Evolutionary conservation across 371 early-diverging fungal genomes (phyloP).

Genomic region (Mucor velutinosus): DNA sequence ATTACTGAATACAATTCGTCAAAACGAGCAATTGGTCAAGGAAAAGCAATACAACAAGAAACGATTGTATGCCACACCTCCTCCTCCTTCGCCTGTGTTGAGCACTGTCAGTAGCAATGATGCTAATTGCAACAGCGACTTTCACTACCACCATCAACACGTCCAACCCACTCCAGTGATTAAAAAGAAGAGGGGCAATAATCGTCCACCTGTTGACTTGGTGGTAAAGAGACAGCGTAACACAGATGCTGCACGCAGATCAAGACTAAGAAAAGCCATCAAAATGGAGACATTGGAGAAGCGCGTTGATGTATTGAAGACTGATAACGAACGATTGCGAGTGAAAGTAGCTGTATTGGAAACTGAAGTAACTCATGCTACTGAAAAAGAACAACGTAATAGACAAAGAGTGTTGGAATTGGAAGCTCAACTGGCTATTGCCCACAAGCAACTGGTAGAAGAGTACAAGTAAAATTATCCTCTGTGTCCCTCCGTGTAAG

Average conservation of each 20-base stretch:
- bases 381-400: constrained; percentile 62
- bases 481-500: too few relatives aligned
- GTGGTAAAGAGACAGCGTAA: constrained; percentile 76
- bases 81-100: constrained; percentile 10
- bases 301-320: constrained; percentile 69
- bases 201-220: constrained; percentile 21
- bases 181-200: constrained; percentile 1
- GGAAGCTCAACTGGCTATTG: constrained; percentile 64
- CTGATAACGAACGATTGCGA: constrained; percentile 61
- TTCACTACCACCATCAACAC: background rate
- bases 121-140: background rate
- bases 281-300: constrained; percentile 77
- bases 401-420: constrained; percentile 61
- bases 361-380: constrained; percentile 53
- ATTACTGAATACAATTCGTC: constrained; percentile 7
- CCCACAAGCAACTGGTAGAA: constrained; percentile 15
- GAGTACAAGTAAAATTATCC: background rate
- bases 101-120: background rate
- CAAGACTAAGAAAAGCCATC: constrained; percentile 77
- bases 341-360: constrained; percentile 71
- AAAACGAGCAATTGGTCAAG: constrained; percentile 1
- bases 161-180: background rate
- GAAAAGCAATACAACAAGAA: background rate
- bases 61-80: background rate
- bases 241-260: constrained; percentile 91